Evolutionary conservation across 208 protist genomes (phyloP).

Genomic region (Leishmania mexicana): DNA sequence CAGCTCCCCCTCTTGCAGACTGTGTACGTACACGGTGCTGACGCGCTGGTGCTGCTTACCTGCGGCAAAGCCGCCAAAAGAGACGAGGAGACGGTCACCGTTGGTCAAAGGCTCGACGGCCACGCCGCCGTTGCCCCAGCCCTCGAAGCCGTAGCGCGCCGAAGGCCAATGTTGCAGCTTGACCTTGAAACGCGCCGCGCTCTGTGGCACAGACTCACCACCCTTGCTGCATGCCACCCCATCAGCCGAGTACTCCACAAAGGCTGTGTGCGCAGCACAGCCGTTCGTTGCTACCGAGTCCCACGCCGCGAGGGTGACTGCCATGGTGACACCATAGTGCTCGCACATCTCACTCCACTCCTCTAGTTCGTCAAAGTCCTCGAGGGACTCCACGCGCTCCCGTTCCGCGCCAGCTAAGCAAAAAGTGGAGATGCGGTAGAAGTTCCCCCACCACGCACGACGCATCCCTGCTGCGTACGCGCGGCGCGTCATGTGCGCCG

Average conservation of each 20-base stretch:
- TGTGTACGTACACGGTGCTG: conserved; percentile 68
- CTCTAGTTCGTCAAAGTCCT: conserved; percentile 89
- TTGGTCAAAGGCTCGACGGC: conserved; percentile 39
- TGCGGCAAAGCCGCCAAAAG: conserved; percentile 82
- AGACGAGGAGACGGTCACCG: conserved; percentile 53
- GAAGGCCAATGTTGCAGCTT: conserved; percentile 60
- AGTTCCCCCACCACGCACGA: conserved; percentile 66
- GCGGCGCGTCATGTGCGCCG: conserved; percentile 49
- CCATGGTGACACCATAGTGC: conserved; percentile 90
- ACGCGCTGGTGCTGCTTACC: conserved; percentile 61
- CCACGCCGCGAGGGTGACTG: conserved; percentile 34
- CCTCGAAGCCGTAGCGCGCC: conserved; percentile 77
- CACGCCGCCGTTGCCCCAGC: conserved; percentile 80
- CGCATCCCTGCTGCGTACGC: conserved; percentile 61
- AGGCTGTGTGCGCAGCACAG: conserved; percentile 21
- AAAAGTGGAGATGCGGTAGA: conserved; percentile 73
- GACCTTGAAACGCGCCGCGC: neutral
- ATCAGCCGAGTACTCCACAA: conserved; percentile 23
- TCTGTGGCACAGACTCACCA: neutral
- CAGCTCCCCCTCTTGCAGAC: conserved; percentile 70
- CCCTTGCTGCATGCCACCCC: neutral
- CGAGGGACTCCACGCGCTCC: conserved; percentile 65
- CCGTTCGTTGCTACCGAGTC: conserved; percentile 8
- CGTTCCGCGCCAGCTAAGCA: conserved; percentile 55
- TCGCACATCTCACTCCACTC: conserved; percentile 93